Base-by-base conservation (phyloP, 805 yeast genomes). In the Candida ficus region DNA sequence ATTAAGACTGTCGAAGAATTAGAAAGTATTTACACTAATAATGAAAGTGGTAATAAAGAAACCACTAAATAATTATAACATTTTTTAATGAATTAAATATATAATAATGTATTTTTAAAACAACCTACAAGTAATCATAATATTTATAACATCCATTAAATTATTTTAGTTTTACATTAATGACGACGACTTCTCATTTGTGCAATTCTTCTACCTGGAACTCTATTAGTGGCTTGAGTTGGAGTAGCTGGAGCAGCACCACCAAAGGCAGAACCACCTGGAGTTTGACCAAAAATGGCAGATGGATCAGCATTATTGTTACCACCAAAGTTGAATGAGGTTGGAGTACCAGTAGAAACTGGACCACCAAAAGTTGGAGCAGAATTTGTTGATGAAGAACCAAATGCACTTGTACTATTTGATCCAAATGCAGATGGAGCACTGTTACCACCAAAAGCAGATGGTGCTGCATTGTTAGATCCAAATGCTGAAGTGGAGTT, bases 1-100 rank as follows among this genome's bases (percentile, higher is more conserved):
- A 73, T 78, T 25, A 75, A 77, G 48, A 62, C 76, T 9, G 69
- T 80, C 16, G 73, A 79, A 40, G 78, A 76, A 14, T 37, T 56
- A 13, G 58, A 56, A 26, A 43, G 35, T 10, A 41, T 35, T 17
- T 21, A 35, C n/a, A 16, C 11, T 17, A 35, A 8, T 16, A 21
- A n/a, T 10, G 11, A n/a, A 11, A 22, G 17, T 19, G 18, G 6
- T 7, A 12, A 13, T 1, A 9, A 16, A 12, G 25, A n/a, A n/a
- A n/a, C n/a, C n/a, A n/a, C n/a, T n/a, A n/a, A n/a, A n/a, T n/a
- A n/a, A n/a, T n/a, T n/a, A n/a, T n/a, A n/a, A n/a, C n/a, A n/a
- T n/a, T n/a, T n/a, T n/a, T 12, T 6, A 12, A 18, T 18, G 25
- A 19, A 13, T n/a, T n/a, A n/a, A 27, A 27, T n/a, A 27, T 8